Conservation (phyloP, 163 green algal species). For the Scenedesmus sp. region DNA sequence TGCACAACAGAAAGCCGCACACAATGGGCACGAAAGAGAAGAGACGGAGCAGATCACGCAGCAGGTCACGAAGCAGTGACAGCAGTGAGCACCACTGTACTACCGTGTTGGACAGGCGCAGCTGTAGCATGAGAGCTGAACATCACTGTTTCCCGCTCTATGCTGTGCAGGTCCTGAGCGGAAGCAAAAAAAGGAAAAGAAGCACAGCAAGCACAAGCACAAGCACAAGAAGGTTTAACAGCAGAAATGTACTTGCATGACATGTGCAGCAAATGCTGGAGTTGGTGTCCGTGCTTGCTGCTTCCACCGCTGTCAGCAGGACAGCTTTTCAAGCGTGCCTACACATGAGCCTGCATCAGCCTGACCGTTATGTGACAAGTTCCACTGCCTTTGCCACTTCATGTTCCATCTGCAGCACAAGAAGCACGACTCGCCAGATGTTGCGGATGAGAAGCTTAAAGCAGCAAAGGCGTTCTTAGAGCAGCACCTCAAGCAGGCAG, state of each 20-base stretch:
- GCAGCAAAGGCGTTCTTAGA: slow-evolving; percentile 60
- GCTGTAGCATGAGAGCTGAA: background rate
- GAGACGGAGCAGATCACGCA: slow-evolving; percentile 1
- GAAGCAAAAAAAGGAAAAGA: slow-evolving; percentile 50
- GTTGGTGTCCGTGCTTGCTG: no score
- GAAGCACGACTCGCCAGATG: background rate
- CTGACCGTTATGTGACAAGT: background rate
- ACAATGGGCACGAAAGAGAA: slow-evolving; percentile 17
- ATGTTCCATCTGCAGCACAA: slow-evolving; percentile 22
- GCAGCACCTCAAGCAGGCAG: slow-evolving; percentile 55
- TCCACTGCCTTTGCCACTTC: background rate
- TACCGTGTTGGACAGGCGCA: background rate
- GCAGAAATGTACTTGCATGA: background rate
- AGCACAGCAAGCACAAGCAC: slow-evolving; percentile 53
- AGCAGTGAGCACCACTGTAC: background rate
- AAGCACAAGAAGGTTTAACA: slow-evolving; percentile 55
- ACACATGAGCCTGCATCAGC: background rate
- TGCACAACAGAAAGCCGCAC: background rate
- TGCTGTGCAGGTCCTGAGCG: background rate
- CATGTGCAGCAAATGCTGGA: background rate
- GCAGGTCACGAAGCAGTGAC: slow-evolving; percentile 28
- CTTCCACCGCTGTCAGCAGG: background rate
- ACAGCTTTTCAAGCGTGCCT: background rate
- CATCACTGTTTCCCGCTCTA: background rate
- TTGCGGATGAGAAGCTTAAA: slow-evolving; percentile 24